Conservation (phyloP, 148 eudicot genomes). For the Amaranthus palmeri region DNA sequence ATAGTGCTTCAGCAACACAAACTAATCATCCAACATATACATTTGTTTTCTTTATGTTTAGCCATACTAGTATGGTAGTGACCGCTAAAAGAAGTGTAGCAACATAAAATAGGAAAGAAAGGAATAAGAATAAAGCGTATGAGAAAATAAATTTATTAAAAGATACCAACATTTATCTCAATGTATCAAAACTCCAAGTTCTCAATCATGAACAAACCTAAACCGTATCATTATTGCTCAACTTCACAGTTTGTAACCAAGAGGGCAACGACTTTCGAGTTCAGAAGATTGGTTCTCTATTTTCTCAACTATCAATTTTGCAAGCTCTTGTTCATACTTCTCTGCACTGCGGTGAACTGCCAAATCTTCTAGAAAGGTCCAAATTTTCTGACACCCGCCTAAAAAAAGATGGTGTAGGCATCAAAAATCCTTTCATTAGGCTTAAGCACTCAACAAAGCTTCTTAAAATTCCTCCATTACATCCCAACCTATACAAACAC, state of each 20-base stretch:
- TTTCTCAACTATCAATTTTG: slow-evolving; percentile 39
- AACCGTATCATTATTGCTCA: slow-evolving; percentile 16
- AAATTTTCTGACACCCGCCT: slow-evolving; percentile 44
- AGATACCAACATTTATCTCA: too few relatives aligned
- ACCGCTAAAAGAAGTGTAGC: too few relatives aligned
- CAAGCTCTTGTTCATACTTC: slow-evolving; percentile 57
- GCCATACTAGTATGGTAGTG: too few relatives aligned
- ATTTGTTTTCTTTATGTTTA: too few relatives aligned
- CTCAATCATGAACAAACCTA: slow-evolving; percentile 34
- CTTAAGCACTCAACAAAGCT: slow-evolving; percentile 44
- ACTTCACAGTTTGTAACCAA: slow-evolving; percentile 78
- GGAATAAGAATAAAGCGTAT: too few relatives aligned
- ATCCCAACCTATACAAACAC: slow-evolving; percentile 39
- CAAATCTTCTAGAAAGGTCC: slow-evolving; percentile 45
- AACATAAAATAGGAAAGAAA: too few relatives aligned
- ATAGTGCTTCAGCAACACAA: too few relatives aligned
- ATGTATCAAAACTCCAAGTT: not conserved
- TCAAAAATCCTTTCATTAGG: slow-evolving; percentile 44
- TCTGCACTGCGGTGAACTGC: too few relatives aligned
- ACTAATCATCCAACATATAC: too few relatives aligned
- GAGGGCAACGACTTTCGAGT: slow-evolving; percentile 48
- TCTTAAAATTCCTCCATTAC: slow-evolving; percentile 50
- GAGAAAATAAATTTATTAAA: not conserved
- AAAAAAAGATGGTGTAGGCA: slow-evolving; percentile 26
- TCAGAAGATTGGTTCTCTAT: slow-evolving; percentile 47